Base-by-base conservation (phyloP, 2,329 filamentous ascomycete species). In the Zalaria sp. region DNA sequence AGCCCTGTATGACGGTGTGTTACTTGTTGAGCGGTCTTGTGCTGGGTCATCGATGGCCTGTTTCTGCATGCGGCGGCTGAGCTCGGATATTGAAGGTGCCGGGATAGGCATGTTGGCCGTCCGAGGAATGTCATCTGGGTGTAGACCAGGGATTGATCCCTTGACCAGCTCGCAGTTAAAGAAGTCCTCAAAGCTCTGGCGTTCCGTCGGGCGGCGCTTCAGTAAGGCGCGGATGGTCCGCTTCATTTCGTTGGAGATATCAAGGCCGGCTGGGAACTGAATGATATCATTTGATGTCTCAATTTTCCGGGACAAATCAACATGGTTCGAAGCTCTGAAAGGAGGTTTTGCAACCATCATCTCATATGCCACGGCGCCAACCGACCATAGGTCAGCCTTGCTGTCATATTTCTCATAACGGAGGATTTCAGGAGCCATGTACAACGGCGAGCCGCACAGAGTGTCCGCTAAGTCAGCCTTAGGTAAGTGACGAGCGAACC, bases 341-440 rank as follows among this genome's bases (percentile, higher is more conserved):
- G 91, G 91, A 25, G 91, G 87, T 47, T 77, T 81, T 41, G 88
- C 89, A 5, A 81, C 84, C 46, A 91, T 78, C 88, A 98, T 94
- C 64, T 98, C 91, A 58, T 86, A 94, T 25, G 93, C 67, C 5
- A 98, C 91, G 11, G 91, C 94, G 39, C 91, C 91, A 29, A 95
- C 86, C 25, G 91, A 98, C 91, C 91, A 98, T 29, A 98, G 67
- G 65, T 98, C 91, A 37, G 88, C 89, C 62, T 93, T 93, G 48
- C 89, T 86, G 64, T 94, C 89, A 61, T 98, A 98, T 56, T 89
- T 89, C 60, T 98, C 88, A 55, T 96, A 98, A 45, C 88, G 80
- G 47, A 98, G 69, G 49, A 98, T 98, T 65, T 98, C 91, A 3
- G 91, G 91, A 0, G 91, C 91, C 91, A 98, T 98, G 66, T 98